Evolutionary conservation across 129 eudicot species (phyloP), one percentile per base, ranked within the genome.

Genomic region (Escallonia herrerae): DNA sequence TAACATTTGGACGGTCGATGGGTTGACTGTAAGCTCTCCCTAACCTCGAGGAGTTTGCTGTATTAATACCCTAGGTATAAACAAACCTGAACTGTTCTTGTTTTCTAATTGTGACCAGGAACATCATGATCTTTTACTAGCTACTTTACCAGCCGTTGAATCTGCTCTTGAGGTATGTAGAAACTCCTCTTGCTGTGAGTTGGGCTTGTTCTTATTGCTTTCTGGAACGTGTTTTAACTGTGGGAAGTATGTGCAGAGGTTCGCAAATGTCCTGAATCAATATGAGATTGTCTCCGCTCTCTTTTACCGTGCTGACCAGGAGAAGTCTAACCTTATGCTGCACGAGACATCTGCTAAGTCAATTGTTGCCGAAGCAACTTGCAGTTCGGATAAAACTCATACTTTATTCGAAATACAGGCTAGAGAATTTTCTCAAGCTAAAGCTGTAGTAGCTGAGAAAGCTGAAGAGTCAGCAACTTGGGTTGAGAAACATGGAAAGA

Each of bases 291-390:
- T 94, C 46, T 84, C 90, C 12, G 77, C 86, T 64, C 68, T 58
- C 63, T 89, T 77, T 72, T 74, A 74, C 66, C 77, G 60, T 60
- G 86, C 87, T 63, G 97, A 94, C 68, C 96, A 89, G 71, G 99
- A 94, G 71, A 75, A 86, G 62, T 86, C 95, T 22, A 84, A 76
- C 79, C 93, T 83, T 64, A 67, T 80, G 69, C 84, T 65, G 61
- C 85, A 74, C 8, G 97, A 94, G 75, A 74, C 97, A 69, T 86
- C 97, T 68, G 99, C 97, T 15, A 94, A 86, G 78, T 75, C 93
- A 44, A 56, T 80, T 58, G 86, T 86, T 62, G 79, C 82, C 42
- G 99, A 89, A 80, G 93, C 89, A 43, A 84, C 99, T 43, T 64
- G 64, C 55, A 81, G 74, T 63, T 82, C 82, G 52, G 99, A 89